Evolutionary conservation across 768 basidiomycete genomes (phyloP), one percentile per base, ranked within the genome.

Genomic region (Leccinum sublutescens): DNA sequence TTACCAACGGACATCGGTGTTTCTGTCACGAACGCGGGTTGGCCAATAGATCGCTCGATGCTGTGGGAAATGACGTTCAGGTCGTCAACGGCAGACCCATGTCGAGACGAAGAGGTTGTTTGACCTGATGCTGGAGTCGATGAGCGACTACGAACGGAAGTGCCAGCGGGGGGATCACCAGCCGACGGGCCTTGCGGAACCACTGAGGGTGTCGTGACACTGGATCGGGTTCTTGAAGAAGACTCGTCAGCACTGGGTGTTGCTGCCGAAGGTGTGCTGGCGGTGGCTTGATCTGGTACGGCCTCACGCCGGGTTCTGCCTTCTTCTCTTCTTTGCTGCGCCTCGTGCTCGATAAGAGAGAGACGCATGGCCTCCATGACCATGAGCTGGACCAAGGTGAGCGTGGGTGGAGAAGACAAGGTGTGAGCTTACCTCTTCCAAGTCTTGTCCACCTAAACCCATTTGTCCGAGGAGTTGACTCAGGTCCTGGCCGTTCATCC

Each of bases 361-460:
- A 97, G 77, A 56, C 96, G 86, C 95, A 99, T 98, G 5, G 97
- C 97, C 76, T 98, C 97, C 92, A 95, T 95, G 56, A 99, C 79
- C 96, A 98, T 98, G 48, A 99, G 76, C 93, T 99, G 62, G 43
- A 36, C 50, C 3, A 21, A 57, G 19, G 56, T 65, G 47, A 69
- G 63, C 27, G 58, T 62, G 49, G 29, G 62, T 27, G 34, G 53
- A 38, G 36, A 61, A 53, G 59, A 59, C 43, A 51, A 49, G 27
- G 43, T 27, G 29, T n/a, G 21, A 19, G 36, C n/a, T 49, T 67
- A 93, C 94, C 82, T 96, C 95, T 79, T 95, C 95, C 56, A 96
- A 74, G 76, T 96, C 95, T 72, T 90, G 89, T n/a, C 91, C 91
- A 50, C 81, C 85, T 63, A 93, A 78, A 15, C 86, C 86, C 79